Conservation (phyloP, 805 yeast genomes). For the Myxozyma geophila region DNA sequence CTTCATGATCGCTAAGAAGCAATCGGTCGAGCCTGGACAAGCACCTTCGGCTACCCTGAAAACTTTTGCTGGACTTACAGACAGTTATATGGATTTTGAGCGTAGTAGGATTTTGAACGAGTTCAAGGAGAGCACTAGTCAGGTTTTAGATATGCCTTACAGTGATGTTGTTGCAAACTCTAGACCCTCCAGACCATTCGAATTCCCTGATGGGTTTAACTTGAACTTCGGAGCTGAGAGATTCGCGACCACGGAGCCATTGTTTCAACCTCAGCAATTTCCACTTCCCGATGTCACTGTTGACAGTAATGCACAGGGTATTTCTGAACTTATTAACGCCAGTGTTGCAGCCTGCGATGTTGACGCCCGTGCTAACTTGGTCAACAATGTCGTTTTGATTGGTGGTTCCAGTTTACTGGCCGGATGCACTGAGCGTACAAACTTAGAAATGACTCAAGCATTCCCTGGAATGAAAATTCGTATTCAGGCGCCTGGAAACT, state of each 20-base stretch:
- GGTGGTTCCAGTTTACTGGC: conserved; percentile 64
- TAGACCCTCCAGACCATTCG: conserved; percentile 52
- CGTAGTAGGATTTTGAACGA: conserved; percentile 52
- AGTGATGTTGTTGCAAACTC: conserved; percentile 45
- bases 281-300: conserved; percentile 50
- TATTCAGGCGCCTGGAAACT: conserved; percentile 49
- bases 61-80: conserved; percentile 47
- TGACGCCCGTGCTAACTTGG: conserved; percentile 47
- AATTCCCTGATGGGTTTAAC: conserved; percentile 61
- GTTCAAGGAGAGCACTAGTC: conserved; percentile 53
- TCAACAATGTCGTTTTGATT: conserved; percentile 59
- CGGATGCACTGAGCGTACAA: conserved; percentile 60
- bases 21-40: conserved; percentile 47
- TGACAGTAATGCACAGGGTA: conserved; percentile 23
- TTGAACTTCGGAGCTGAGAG: conserved; percentile 59
- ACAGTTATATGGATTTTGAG: conserved; percentile 48
- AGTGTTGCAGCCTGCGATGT: conserved; percentile 53
- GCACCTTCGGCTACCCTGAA: conserved; percentile 37
- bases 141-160: conserved; percentile 49
- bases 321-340: conserved; percentile 50
- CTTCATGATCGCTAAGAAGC: conserved; percentile 47
- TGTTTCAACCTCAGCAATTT: conserved; percentile 67
- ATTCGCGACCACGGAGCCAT: conserved; percentile 62
- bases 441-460: conserved; percentile 58
- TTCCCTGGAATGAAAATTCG: conserved; percentile 57